phyloP scores from a whole-genome alignment of 208 protist species.

The Zelonia costaricensis region DNA sequence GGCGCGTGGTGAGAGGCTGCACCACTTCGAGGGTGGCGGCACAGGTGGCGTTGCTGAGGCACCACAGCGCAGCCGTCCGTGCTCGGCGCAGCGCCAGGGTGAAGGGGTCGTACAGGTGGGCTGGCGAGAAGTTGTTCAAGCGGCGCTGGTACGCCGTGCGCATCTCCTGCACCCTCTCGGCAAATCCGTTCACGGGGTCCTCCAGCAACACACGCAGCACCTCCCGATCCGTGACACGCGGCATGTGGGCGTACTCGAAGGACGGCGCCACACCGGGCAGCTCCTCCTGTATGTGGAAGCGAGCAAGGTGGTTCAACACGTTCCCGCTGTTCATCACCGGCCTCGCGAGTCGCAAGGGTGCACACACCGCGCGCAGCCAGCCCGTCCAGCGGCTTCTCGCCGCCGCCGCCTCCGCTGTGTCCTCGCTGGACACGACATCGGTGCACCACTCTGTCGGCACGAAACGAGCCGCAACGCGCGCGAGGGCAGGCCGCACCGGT shows the following conservation, averaged over 20 bases:
- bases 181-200: conserved; percentile 14
- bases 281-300: conserved; percentile 7
- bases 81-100: conserved; percentile 30
- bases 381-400: neutral
- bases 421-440: too few species aligned
- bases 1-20: conserved; percentile 4
- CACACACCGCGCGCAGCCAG: neutral
- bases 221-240: conserved; percentile 20
- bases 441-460: neutral
- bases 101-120: conserved; percentile 28
- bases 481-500: neutral
- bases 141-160: conserved; percentile 11
- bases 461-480: neutral
- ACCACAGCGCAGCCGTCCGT: conserved; percentile 9
- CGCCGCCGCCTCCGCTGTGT: neutral
- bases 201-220: conserved; percentile 20
- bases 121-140: conserved; percentile 23
- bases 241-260: conserved; percentile 33
- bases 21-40: neutral
- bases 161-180: conserved; percentile 6
- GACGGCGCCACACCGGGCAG: conserved; percentile 25
- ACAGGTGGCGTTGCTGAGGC: conserved; percentile 3
- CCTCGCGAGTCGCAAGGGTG: neutral
- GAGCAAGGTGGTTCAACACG: conserved; percentile 20
- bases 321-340: neutral